Base-by-base conservation (phyloP, 805 yeast genomes). In the Metschnikowia kofuensis region DNA sequence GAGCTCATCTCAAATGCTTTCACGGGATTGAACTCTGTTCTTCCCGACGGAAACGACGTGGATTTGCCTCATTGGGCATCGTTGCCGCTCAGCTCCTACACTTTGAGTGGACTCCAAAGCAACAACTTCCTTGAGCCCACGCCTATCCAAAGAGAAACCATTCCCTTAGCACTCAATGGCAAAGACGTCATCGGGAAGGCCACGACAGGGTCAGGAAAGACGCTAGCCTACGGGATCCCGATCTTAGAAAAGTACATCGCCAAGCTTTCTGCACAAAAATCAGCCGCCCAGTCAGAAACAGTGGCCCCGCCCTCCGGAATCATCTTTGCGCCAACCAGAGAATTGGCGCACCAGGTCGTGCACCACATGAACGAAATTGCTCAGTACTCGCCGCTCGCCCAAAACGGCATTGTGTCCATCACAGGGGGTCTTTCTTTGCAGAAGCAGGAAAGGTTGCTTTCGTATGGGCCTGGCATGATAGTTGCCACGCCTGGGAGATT, bases 401-500 rank as follows among this genome's bases (percentile, higher is more conserved):
- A 75, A 8, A 72, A 78, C 48, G 78, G 89, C 0, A 79, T 92
- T 43, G 77, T 89, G 10, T 78, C 91, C 38, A 71, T 94, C 37
- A 94, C 99, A 7, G 99, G 99, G 52, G 99, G 99, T 8, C 76
- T 94, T 35, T 86, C 98, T 1, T 86, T 91, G 54, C 96, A 89
- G 62, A 94, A 91, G 61, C 99, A 94, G 70, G 88, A 87, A 60
- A 79, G 99, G 63, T 67, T 87, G 49, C 70, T 94, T 45, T 72
- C 75, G 21, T 83, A 82, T 53, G 83, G 85, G 7, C 94, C 97
- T 1, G 89, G 83, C 11, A 79, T 94, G 15, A 69, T 94, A 12
- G 92, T 94, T 35, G 97, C 97, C 1, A 94, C 99, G 0, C 98
- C 99, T 0, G 99, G 99, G 35, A 81, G 99, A 55, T 82, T 88